Conservation (phyloP, 2,329 filamentous ascomycete genomes). For the Phialocephala sp. region DNA sequence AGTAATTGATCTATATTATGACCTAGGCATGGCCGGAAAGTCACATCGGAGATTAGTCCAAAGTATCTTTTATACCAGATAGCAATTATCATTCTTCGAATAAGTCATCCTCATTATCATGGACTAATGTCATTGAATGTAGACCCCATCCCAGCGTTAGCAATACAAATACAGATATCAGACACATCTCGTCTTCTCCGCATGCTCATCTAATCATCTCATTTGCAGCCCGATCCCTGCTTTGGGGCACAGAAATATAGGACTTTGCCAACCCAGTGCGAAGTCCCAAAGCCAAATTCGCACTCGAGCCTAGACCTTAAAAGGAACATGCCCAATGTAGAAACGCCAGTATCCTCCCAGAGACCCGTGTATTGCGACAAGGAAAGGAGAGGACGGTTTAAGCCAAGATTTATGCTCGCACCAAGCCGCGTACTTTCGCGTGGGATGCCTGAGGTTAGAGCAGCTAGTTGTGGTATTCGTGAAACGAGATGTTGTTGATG, state of each 20-base stretch:
- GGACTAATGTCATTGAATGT: neutral
- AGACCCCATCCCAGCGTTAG: slow-evolving; percentile 16
- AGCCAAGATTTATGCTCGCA: slow-evolving; percentile 11
- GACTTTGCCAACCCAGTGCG: slow-evolving; percentile 8
- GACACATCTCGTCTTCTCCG: slow-evolving; percentile 9
- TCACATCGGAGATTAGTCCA: neutral
- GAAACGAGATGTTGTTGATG: neutral
- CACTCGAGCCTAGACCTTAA: slow-evolving; percentile 11
- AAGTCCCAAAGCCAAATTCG: neutral
- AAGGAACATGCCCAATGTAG: slow-evolving; percentile 15
- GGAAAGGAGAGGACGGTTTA: slow-evolving; percentile 7
- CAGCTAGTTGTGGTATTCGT: neutral
- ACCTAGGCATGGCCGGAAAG: too few species aligned
- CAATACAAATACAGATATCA: slow-evolving; percentile 31
- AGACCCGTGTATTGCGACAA: slow-evolving; percentile 12
- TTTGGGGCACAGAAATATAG: neutral
- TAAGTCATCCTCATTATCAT: neutral
- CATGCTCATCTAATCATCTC: slow-evolving; percentile 6
- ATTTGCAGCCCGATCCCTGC: neutral
- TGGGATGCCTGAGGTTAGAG: neutral
- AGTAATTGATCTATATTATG: neutral
- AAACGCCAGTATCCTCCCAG: slow-evolving; percentile 22
- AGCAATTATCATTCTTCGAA: neutral
- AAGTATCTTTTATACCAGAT: neutral
- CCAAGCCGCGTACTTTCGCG: neutral